Evolutionary conservation across 176 grass and related monocot species (phyloP).

Genomic region (Panicum miliaceum): DNA sequence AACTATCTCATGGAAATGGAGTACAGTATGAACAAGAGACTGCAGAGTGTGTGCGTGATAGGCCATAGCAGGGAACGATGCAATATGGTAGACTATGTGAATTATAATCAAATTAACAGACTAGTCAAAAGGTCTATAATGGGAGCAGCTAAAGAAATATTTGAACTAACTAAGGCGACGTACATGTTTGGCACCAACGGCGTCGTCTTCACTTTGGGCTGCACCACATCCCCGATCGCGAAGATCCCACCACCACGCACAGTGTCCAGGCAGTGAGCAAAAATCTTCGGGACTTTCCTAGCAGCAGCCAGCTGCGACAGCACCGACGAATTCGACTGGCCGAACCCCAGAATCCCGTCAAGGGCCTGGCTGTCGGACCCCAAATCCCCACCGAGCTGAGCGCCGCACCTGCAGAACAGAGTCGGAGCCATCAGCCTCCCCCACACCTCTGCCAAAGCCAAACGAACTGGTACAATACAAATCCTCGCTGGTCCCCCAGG

Average conservation of each 20-base stretch:
- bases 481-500: background rate
- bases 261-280: conserved; percentile 92
- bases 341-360: conserved; percentile 96
- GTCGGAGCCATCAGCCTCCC: background rate
- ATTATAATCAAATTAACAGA: background rate
- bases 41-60: background rate
- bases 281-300: conserved; percentile 83
- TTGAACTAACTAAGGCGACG: conserved; percentile 26
- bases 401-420: conserved; percentile 64
- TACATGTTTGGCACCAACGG: conserved; percentile 75
- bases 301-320: conserved; percentile 74
- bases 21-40: background rate
- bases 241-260: conserved; percentile 86
- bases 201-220: conserved; percentile 87
- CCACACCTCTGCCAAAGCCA: background rate
- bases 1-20: background rate
- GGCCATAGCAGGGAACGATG: conserved; percentile 10
- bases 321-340: conserved; percentile 81
- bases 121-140: background rate
- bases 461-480: background rate
- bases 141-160: background rate
- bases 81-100: background rate
- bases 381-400: conserved; percentile 82
- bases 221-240: conserved; percentile 87
- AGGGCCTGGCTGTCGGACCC: conserved; percentile 72